Conservation (phyloP, 2,329 filamentous ascomycete species). For the Phialophora chinensis region DNA sequence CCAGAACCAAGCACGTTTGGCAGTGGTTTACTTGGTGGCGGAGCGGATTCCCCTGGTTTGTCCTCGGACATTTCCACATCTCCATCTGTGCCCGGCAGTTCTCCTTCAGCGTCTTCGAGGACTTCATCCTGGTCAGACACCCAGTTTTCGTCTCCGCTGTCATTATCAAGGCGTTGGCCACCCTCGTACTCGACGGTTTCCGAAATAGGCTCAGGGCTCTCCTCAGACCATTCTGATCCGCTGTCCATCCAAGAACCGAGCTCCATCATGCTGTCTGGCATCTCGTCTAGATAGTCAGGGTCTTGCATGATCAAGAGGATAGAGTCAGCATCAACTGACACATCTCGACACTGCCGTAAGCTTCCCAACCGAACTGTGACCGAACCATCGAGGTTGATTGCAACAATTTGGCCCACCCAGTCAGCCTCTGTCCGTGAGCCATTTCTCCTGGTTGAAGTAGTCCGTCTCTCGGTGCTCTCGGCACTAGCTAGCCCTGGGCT, state of each 20-base stretch:
- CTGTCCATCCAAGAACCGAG: conserved; percentile 44
- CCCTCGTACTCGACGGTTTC: conserved; percentile 53
- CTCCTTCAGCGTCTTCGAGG: conserved; percentile 32
- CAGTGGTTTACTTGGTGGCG: conserved; percentile 6
- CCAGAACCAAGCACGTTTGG: conserved; percentile 17
- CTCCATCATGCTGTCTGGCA: conserved; percentile 46
- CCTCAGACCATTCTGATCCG: conserved; percentile 36
- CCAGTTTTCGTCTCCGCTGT: conserved; percentile 51
- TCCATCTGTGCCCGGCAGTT: conserved; percentile 21
- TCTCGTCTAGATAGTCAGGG: conserved; percentile 42
- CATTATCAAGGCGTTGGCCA: conserved; percentile 50
- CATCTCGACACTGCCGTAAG: conserved; percentile 55
- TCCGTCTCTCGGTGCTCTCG: conserved; percentile 15
- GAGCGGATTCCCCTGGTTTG: not conserved
- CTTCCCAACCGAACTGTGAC: conserved; percentile 62
- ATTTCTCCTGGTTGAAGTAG: not conserved
- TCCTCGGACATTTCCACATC: conserved; percentile 29
- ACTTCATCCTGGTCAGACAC: conserved; percentile 49
- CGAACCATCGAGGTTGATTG: conserved; percentile 59
- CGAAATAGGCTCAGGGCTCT: conserved; percentile 36
- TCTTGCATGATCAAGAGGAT: conserved; percentile 54
- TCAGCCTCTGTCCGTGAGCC: conserved; percentile 40
- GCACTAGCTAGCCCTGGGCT: conserved; percentile 31
- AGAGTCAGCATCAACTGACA: conserved; percentile 56
- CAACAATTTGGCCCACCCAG: conserved; percentile 65